Evolutionary conservation across 148 eudicot genomes (phyloP), one percentile per base, ranked within the genome.

Genomic region (Vaccinium vitisidaea): DNA sequence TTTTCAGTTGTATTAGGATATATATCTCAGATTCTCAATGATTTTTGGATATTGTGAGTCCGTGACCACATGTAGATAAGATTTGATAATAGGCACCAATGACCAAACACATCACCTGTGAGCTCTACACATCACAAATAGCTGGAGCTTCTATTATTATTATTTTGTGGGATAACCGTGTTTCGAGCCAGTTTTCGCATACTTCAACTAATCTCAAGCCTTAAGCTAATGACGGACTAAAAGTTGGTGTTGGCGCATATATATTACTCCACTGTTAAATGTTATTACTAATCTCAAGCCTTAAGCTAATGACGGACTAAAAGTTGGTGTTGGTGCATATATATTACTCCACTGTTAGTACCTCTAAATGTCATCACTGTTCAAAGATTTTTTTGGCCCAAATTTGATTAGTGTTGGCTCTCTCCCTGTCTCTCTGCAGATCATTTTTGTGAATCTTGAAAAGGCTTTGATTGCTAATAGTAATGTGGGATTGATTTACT

Each of bases 401-500:
- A 54, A 18, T 27, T 54, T 78, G 16, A 43, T 80, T 39, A 55
- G n/a, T 18, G 77, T 9, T 52, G 36, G 43, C 79, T 76, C 13
- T 55, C 80, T 84, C 74, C 63, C n/a, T 79, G 39, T 23, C 39
- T 69, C 15, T 67, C 73, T 67, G 15, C 73, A 25, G 36, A 25
- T 10, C 2, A 23, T 25, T 25, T 78, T 27, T 77, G 56, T 50
- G 23, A 75, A 75, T 80, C 52, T 61, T 36, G 82, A 83, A 80
- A 73, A 27, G 14, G 65, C 18, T 77, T 43, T 58, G 16, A 30
- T 79, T 39, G 70, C 2, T 13, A 21, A 23, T 27, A 65, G 39
- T 59, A 75, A 79, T 54, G 48, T 77, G 70, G 23, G 70, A 67
- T 78, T 46, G n/a, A 3, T 76, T 32, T 80, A 30, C 61, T 59